phyloP scores from a whole-genome alignment of 2,329 filamentous ascomycete species.

The Xylaria sp. region DNA sequence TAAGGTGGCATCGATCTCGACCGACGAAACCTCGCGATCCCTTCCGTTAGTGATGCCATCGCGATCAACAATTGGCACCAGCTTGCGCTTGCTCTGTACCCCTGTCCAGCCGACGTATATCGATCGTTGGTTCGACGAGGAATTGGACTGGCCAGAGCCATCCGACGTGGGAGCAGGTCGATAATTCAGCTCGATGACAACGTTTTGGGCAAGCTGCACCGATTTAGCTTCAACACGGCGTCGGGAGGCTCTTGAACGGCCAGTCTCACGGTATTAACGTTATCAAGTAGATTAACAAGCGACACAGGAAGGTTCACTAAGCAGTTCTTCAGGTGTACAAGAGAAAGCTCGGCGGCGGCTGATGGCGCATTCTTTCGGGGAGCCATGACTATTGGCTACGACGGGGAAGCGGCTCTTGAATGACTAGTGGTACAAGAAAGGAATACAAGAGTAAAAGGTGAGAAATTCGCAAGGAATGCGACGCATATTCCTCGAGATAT shows the following conservation, averaged over 20 bases:
- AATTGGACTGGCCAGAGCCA: conserved; percentile 49
- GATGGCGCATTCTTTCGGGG: conserved; percentile 61
- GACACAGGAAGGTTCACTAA: conserved; percentile 89
- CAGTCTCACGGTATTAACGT: conserved; percentile 80
- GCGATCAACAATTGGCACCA: conserved; percentile 73
- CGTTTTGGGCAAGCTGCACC: conserved; percentile 84
- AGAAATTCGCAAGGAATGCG: conserved; percentile 3
- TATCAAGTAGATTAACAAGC: conserved; percentile 82
- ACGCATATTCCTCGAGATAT: background rate
- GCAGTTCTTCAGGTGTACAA: conserved; percentile 91
- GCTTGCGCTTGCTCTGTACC: conserved; percentile 89
- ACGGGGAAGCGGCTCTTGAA: background rate
- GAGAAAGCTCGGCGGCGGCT: conserved; percentile 79
- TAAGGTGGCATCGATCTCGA: conserved; percentile 89
- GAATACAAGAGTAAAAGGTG: background rate
- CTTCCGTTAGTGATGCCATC: conserved; percentile 72
- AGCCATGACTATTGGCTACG: conserved; percentile 34
- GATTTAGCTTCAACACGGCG: conserved; percentile 8
- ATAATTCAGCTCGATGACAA: conserved; percentile 89
- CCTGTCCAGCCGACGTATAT: conserved; percentile 96
- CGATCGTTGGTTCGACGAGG: conserved; percentile 64
- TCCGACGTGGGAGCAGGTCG: conserved; percentile 56
- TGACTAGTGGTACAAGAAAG: background rate
- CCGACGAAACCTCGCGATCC: conserved; percentile 76
- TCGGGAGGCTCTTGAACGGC: background rate